phyloP scores from a whole-genome alignment of 352 stramenopile species.

The Discostella stelligera region DNA sequence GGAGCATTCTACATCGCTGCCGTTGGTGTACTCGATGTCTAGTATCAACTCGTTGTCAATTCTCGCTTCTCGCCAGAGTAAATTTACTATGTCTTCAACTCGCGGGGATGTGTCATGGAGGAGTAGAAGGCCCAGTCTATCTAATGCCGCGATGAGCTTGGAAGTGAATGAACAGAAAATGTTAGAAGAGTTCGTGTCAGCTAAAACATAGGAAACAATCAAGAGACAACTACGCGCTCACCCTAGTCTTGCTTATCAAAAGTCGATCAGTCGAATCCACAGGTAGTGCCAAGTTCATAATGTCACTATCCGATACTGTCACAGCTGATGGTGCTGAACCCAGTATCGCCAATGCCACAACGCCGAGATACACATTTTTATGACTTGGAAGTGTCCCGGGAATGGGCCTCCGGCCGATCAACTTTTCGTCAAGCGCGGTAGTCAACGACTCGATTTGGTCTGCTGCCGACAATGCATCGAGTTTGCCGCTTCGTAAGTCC shows the following conservation, averaged over 20 bases:
- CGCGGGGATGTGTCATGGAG: slow-evolving; percentile 11
- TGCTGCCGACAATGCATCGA: slow-evolving; percentile 47
- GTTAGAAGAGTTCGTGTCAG: background rate
- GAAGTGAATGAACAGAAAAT: background rate
- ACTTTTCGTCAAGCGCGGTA: slow-evolving; percentile 44
- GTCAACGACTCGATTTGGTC: slow-evolving; percentile 47
- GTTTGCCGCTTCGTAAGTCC: slow-evolving; percentile 42
- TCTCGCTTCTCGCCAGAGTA: slow-evolving; percentile 67
- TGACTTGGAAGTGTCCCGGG: slow-evolving; percentile 69
- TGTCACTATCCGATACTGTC: slow-evolving; percentile 61
- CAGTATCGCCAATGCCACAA: slow-evolving; percentile 65
- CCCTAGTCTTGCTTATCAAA: slow-evolving; percentile 63
- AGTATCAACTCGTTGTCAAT: slow-evolving; percentile 36
- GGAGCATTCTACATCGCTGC: slow-evolving; percentile 36
- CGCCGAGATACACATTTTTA: slow-evolving; percentile 66
- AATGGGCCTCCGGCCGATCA: slow-evolving; percentile 67
- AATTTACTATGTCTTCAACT: slow-evolving; percentile 39
- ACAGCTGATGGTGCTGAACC: slow-evolving; percentile 63
- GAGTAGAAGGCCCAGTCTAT: slow-evolving; percentile 54
- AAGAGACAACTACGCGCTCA: slow-evolving; percentile 11
- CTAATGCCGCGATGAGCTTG: slow-evolving; percentile 56
- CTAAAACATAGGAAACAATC: background rate
- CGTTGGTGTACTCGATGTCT: slow-evolving; percentile 8
- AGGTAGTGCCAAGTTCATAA: slow-evolving; percentile 70
- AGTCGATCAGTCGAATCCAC: slow-evolving; percentile 63